These are phyloP conservation scores for Oemleria cerasiformis DNA, from an alignment of 306 rosid species.

Conservation along the genomic window DNA sequence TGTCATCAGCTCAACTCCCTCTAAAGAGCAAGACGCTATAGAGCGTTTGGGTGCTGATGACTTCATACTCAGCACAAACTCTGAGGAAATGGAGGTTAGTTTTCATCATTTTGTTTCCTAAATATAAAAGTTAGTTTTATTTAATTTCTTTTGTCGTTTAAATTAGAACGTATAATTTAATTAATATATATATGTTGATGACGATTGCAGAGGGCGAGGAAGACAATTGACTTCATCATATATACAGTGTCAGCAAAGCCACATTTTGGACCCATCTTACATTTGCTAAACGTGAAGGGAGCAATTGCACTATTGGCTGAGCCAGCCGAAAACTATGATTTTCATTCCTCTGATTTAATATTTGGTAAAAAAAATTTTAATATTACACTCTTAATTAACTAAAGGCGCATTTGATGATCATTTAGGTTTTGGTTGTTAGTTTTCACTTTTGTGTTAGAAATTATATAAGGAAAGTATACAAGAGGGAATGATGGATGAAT, in stretches of 20 bases:
- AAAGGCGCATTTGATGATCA: too few species aligned
- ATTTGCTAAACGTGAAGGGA: slow-evolving; percentile 64
- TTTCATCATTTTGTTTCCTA: background rate
- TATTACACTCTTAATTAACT: too few species aligned
- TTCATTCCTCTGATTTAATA: slow-evolving; percentile 64
- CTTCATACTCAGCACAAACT: slow-evolving; percentile 54
- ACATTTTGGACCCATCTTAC: slow-evolving; percentile 44
- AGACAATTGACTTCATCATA: slow-evolving; percentile 54
- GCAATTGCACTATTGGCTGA: slow-evolving; percentile 62
- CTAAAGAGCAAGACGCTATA: slow-evolving; percentile 61
- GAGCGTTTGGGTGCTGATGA: slow-evolving; percentile 59
- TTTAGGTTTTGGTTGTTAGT: background rate
- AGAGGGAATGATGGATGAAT: too few species aligned
- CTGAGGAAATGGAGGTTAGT: slow-evolving; percentile 46
- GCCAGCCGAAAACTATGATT: slow-evolving; percentile 56
- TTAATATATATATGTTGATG: background rate
- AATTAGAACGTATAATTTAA: background rate
- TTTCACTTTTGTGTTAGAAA: too few species aligned
- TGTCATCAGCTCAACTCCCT: slow-evolving; percentile 68
- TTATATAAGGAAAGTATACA: too few species aligned
- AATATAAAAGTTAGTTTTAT: too few species aligned
- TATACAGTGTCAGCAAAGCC: slow-evolving; percentile 65
- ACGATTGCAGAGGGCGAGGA: slow-evolving; percentile 19
- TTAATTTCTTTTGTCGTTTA: too few species aligned
- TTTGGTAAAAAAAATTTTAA: slow-evolving; percentile 40